Conservation (phyloP, 2,329 filamentous ascomycete species). For the Lizonia empirigonia region DNA sequence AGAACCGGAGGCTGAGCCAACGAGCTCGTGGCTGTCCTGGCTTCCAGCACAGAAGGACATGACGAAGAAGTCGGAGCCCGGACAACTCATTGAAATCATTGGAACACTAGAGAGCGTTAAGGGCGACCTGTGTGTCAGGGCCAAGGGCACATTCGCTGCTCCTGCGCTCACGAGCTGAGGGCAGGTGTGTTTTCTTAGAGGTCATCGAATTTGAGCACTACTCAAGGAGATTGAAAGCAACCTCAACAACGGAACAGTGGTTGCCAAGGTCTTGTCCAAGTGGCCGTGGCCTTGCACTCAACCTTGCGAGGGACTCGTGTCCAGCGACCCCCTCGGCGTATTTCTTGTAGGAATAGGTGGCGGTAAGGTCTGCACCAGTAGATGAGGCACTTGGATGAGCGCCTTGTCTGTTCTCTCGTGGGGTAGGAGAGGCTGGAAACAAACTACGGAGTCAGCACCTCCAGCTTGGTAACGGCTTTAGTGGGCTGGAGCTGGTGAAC, state of each 20-base stretch:
- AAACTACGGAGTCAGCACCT: too few relatives aligned
- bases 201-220: neutral
- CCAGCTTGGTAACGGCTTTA: too few relatives aligned
- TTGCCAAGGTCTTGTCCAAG: too few relatives aligned
- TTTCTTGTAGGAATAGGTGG: neutral
- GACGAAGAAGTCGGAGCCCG: constrained; percentile 52
- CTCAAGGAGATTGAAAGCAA: neutral
- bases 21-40: constrained; percentile 40
- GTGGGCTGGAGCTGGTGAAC: too few relatives aligned
- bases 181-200: neutral
- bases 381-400: too few relatives aligned
- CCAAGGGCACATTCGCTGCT: constrained; percentile 46
- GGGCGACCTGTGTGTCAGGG: constrained; percentile 65
- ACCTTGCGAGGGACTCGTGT: neutral
- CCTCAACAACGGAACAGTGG: neutral
- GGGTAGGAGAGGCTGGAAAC: too few relatives aligned
- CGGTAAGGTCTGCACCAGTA: neutral
- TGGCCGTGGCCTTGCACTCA: too few relatives aligned
- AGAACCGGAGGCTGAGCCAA: constrained; percentile 30
- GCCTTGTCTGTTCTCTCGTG: too few relatives aligned
- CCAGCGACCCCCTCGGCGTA: neutral
- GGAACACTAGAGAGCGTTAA: constrained; percentile 60
- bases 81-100: constrained; percentile 54
- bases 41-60: constrained; percentile 45
- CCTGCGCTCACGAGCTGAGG: constrained; percentile 9